Evolutionary conservation across 805 yeast genomes (phyloP).

Genomic region (Metschnikowia henanensis): DNA sequence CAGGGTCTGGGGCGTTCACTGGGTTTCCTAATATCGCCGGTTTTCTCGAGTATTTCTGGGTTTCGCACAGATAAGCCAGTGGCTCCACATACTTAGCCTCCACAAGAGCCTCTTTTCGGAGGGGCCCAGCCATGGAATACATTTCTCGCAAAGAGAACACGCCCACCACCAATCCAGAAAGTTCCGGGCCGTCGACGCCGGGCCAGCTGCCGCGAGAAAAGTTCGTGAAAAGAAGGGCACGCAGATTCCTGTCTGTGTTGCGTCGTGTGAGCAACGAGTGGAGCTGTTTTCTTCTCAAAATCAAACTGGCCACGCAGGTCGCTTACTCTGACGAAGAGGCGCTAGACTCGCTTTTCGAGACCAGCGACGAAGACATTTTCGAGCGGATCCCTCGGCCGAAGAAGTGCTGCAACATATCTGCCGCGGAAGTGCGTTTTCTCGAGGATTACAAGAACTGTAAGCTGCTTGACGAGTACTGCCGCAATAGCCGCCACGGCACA

Average conservation of each 20-base stretch:
- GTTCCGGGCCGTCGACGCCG: slow-evolving; percentile 12
- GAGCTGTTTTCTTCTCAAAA: slow-evolving; percentile 30
- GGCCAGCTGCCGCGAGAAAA: slow-evolving; percentile 4
- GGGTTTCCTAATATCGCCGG: neutral
- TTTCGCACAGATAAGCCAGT: neutral
- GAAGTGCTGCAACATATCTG: slow-evolving; percentile 18
- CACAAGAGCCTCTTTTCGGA: slow-evolving; percentile 2
- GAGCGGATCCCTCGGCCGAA: slow-evolving; percentile 21
- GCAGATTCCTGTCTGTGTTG: slow-evolving; percentile 29
- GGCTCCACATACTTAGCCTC: neutral
- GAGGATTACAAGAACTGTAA: slow-evolving; percentile 31
- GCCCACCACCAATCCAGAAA: slow-evolving; percentile 15
- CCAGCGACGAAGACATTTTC: slow-evolving; percentile 33
- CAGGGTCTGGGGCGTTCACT: no score
- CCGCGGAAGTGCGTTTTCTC: slow-evolving; percentile 33
- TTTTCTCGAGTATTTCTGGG: neutral
- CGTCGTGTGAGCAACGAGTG: slow-evolving; percentile 41
- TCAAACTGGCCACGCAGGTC: slow-evolving; percentile 49
- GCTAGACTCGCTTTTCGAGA: slow-evolving; percentile 50
- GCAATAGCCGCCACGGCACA: neutral
- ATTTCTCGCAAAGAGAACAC: slow-evolving; percentile 15
- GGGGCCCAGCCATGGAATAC: slow-evolving; percentile 13
- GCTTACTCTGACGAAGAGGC: slow-evolving; percentile 50
- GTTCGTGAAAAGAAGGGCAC: slow-evolving; percentile 1
- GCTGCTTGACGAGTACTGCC: slow-evolving; percentile 27